A percentile compares a stretch with the other conserved stretches of the same genome.
phyloP scores from a whole-genome alignment of 1,139 yeast species.

The Saccharomyces hybrid region DNA sequence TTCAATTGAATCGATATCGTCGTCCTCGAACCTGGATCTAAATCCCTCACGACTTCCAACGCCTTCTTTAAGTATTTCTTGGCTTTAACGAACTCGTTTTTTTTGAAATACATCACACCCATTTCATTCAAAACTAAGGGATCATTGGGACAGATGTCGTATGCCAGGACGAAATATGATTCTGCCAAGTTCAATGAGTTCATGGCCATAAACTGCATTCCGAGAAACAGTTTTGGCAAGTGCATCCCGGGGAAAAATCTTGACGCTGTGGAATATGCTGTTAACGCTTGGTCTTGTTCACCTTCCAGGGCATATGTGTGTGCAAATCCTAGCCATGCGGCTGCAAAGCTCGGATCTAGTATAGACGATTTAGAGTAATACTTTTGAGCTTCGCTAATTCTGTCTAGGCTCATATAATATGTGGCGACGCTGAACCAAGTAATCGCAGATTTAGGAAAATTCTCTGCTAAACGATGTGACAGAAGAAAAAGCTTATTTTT shows the following conservation, averaged over 20 bases:
- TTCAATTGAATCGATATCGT: constrained; percentile 86
- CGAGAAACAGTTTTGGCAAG: constrained; percentile 79
- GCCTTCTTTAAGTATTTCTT: constrained; percentile 70
- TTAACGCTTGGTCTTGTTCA: constrained; percentile 96
- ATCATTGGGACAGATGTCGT: constrained; percentile 71
- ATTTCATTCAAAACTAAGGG: constrained; percentile 84
- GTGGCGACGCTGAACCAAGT: constrained; percentile 93
- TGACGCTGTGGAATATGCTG: constrained; percentile 95
- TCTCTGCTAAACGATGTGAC: constrained; percentile 82
- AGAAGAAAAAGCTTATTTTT: constrained; percentile 71
- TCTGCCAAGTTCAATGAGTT: constrained; percentile 76
- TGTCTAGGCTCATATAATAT: constrained; percentile 70
- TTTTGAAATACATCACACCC: constrained; percentile 84
- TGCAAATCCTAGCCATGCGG: constrained; percentile 98
- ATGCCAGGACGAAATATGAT: constrained; percentile 73
- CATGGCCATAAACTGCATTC: constrained; percentile 93
- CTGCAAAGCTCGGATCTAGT: constrained; percentile 83
- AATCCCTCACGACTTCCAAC: constrained; percentile 54
- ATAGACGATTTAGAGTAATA: constrained; percentile 86
- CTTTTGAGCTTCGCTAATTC: constrained; percentile 74
- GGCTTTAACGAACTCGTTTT: constrained; percentile 58
- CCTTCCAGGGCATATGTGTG: constrained; percentile 97
- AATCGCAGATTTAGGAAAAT: constrained; percentile 71
- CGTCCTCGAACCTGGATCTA: constrained; percentile 73
- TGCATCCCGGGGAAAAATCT: constrained; percentile 92